Evolutionary conservation across 805 yeast genomes (phyloP), one percentile per base, ranked within the genome.

Genomic region (Ogataea methylovora): DNA sequence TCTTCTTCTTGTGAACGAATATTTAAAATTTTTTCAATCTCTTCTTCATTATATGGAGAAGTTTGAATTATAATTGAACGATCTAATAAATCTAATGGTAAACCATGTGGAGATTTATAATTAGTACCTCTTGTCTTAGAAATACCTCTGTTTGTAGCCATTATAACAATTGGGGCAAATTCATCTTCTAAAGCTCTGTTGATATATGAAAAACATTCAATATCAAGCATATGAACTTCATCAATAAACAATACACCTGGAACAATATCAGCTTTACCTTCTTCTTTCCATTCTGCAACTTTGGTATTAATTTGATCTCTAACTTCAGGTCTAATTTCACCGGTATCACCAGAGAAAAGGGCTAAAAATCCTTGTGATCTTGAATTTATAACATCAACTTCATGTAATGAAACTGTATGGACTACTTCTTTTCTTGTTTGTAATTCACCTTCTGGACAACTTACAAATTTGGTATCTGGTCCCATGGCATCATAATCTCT

Each of bases 401-500:
- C 99, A 63, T 92, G 97, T 47, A 92, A 69, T 2, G 97, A 85
- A n/a, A 92, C 97, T 2, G 96, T 94, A 62, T 92, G 99, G 24
- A 88, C 95, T 24, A 87, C 94, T 54, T 87, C 94, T 55, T 85
- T 86, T 52, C 97, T 79, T 55, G 85, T 84, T 65, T 92, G 98
- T 53, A 92, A 75, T 67, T 92, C 99, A 37, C 99, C 99, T 58
- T 92, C 97, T 26, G 99, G 99, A 56, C 95, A 83, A 61, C 92
- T 97, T 38, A 92, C 95, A 58, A 92, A 92, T 61, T 87, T 88
- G 32, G 96, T 88, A 44, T 94, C 97, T 35, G 97, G 95, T 15
- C 95, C 95, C 94, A 87, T 86, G 29, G 97, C 96, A 63, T 92
- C 99, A 60, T 92, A 92, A 61, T 92, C 98, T 49, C 98, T 75